Conservation (phyloP, 352 stramenopile genomes). For the Phytophthora pinifolia region DNA sequence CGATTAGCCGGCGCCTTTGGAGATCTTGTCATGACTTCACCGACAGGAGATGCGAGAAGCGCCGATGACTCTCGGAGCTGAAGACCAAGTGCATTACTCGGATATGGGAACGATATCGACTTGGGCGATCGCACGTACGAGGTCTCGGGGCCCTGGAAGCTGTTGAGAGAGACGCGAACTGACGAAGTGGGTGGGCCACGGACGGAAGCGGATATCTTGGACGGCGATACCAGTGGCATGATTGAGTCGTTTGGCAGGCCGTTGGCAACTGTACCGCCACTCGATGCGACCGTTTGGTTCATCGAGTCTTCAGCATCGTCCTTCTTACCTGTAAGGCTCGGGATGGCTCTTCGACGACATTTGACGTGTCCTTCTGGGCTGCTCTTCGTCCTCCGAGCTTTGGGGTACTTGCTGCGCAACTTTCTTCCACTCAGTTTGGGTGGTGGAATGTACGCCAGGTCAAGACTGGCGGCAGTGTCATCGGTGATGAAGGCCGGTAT, state of each 20-base stretch:
- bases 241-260: conserved; percentile 13
- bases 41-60: conserved; percentile 43
- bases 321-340: conserved; percentile 10
- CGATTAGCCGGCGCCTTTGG: conserved; percentile 45
- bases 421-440: conserved; percentile 43
- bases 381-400: conserved; percentile 24
- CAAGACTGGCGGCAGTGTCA: conserved; percentile 11
- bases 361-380: conserved; percentile 26
- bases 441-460: conserved; percentile 17
- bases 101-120: conserved; percentile 27
- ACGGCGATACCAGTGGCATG: too few species aligned
- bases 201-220: conserved; percentile 9
- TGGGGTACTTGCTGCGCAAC: conserved; percentile 31
- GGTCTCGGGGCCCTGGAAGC: conserved; percentile 16
- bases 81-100: too few species aligned
- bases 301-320: conserved; percentile 5
- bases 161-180: conserved; percentile 19
- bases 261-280: background rate
- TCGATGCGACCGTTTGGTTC: conserved; percentile 2
- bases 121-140: conserved; percentile 26
- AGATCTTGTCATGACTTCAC: conserved; percentile 37
- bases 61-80: conserved; percentile 29
- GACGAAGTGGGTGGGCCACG: conserved; percentile 23
- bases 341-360: conserved; percentile 21
- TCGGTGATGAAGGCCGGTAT: conserved; percentile 13